Evolutionary conservation across 192 early-diverging fungal species (phyloP).

Genomic region (Umbelopsis vinacea): DNA sequence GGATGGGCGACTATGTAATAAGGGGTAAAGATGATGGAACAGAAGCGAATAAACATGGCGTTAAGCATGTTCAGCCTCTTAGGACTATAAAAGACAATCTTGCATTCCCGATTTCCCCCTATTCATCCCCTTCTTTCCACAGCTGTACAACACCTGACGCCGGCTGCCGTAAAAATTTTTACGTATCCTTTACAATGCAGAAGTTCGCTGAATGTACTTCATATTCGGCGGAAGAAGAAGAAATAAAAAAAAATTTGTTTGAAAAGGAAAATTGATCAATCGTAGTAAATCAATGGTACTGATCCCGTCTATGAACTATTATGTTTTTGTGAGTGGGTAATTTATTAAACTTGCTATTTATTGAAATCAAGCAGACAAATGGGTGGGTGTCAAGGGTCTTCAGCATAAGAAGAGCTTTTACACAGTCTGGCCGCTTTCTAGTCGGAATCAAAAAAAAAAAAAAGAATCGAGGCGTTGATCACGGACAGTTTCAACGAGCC

Average conservation of each 20-base stretch:
- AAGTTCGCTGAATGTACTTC: too few species aligned
- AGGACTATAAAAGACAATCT: slow-evolving; percentile 5
- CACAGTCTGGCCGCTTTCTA: slow-evolving; percentile 1
- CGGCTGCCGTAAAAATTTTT: background rate
- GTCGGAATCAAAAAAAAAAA: slow-evolving; percentile 8
- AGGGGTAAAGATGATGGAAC: slow-evolving; percentile 7
- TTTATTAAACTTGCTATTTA: too few species aligned
- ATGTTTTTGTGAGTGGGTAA: too few species aligned
- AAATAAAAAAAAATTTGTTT: too few species aligned
- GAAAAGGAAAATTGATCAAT: too few species aligned
- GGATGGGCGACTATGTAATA: too few species aligned
- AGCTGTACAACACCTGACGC: slow-evolving; percentile 9
- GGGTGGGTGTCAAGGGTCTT: background rate
- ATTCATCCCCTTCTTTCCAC: background rate
- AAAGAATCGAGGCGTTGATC: slow-evolving; percentile 17
- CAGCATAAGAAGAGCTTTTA: background rate
- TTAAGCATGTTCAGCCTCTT: background rate
- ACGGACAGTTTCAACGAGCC: slow-evolving; percentile 21
- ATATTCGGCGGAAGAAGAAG: too few species aligned
- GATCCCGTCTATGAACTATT: too few species aligned
- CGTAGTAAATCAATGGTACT: too few species aligned
- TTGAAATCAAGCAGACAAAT: background rate
- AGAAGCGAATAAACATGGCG: slow-evolving; percentile 9
- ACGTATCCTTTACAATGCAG: background rate
- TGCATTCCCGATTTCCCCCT: slow-evolving; percentile 1